Evolutionary conservation across 2,329 filamentous ascomycete genomes (phyloP).

Genomic region (Trichoderma sp.): DNA sequence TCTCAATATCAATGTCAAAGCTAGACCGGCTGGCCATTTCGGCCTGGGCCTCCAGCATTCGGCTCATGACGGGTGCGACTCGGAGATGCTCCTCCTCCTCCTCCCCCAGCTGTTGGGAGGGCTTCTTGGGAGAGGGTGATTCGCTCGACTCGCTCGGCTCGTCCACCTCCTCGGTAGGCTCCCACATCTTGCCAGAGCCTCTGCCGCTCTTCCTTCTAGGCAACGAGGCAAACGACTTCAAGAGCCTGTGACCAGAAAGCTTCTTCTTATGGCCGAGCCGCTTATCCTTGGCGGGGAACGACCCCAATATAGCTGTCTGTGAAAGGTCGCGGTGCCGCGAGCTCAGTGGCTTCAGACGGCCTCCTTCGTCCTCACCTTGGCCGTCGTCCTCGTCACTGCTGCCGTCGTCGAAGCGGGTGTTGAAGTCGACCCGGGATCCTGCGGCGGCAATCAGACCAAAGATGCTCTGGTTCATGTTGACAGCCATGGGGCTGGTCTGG

Average conservation of each 20-base stretch:
- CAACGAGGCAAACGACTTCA: constrained; percentile 66
- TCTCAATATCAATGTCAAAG: constrained; percentile 59
- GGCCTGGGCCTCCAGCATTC: constrained; percentile 72
- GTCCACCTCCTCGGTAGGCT: constrained; percentile 40
- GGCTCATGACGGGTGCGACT: constrained; percentile 71
- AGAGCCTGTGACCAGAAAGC: constrained; percentile 64
- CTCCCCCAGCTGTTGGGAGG: constrained; percentile 24
- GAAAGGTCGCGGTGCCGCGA: constrained; percentile 45
- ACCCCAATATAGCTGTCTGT: constrained; percentile 45
- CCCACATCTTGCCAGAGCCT: constrained; percentile 44
- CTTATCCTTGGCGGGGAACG: constrained; percentile 34
- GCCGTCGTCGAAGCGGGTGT: constrained; percentile 74
- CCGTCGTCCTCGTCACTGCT: constrained; percentile 86
- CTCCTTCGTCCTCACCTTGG: constrained; percentile 64
- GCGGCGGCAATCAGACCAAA: constrained; percentile 91
- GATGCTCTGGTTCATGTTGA: constrained; percentile 91
- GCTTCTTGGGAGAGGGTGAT: constrained; percentile 30
- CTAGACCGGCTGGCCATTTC: constrained; percentile 62
- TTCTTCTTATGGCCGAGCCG: constrained; percentile 54
- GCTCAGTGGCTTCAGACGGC: constrained; percentile 44
- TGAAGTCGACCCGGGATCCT: constrained; percentile 79
- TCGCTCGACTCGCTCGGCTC: constrained; percentile 35
- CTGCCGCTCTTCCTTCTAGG: constrained; percentile 49
- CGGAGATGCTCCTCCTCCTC: constrained; percentile 45
- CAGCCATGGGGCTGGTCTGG: constrained; percentile 52